Base-by-base conservation (phyloP, 129 eudicot species). In the Gnaphalium uliginosum region DNA sequence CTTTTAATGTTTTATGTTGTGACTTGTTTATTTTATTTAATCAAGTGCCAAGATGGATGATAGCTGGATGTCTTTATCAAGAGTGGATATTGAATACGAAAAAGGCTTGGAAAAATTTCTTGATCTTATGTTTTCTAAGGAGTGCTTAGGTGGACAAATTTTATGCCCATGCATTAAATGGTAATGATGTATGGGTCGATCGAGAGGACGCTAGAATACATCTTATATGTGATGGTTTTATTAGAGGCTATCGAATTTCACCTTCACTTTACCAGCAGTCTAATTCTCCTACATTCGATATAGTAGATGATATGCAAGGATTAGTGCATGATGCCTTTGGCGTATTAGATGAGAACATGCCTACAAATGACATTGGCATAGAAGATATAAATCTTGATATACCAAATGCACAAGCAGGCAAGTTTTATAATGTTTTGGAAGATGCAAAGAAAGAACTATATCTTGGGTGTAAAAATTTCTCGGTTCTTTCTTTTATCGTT, bases 361-460 rank as follows among this genome's bases (percentile, higher is more conserved):
- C 1, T 58, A 54, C 22, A 8, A 14, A 35, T 17, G 77, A 73
- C 13, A 58, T 39, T 22, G 56, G 53, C 6, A 19, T 5, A 22
- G 32, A 73, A 30, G 11, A 59, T 46, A 35, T 46, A 43, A 23
- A 17, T 25, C 1, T 0, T 11, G 17, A 18, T 23, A 17, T 22
- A 39, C 66, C 77, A 30, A 73, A 73, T 15, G 13, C 22, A 21
- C 60, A 63, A 0, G 69, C 68, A 6, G 24, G n/a, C 7, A 72
- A 72, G 41, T 78, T 79, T 71, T 43, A 48, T 75, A 64, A 60
- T 51, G 60, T 72, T 9, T 65, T 79, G 14, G 63, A 60, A 65
- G 73, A 72, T 17, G 78, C 60, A 18, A 69, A 72, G 13, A 61
- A 71, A 79, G 78, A 71, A 64, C 69, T 79, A 43, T 71, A 79